Percentiles rank a stretch among this genome's conserved stretches.
phyloP scores from a whole-genome alignment of 495 filamentous ascomycete species.

The Penicillium canescens region DNA sequence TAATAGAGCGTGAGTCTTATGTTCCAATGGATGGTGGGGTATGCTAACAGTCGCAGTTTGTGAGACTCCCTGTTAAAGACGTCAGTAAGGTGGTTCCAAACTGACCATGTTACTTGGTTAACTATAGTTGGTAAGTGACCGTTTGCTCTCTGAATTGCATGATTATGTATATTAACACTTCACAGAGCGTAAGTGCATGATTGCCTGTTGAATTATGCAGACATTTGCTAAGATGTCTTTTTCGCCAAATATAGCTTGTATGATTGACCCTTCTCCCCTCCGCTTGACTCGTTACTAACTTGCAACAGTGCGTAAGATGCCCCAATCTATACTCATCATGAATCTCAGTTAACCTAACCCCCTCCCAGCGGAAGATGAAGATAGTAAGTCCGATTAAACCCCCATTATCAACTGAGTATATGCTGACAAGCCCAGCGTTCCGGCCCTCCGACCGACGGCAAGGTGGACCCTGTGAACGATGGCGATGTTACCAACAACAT shows the following conservation, averaged over 20 bases:
- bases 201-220: not conserved
- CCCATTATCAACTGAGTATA: not conserved
- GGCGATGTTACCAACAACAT: slow-evolving; percentile 17
- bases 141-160: too few species aligned
- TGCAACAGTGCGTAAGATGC: not conserved
- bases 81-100: not conserved
- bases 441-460: slow-evolving; percentile 5
- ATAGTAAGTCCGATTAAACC: not conserved
- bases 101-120: not conserved
- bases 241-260: not conserved
- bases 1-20: not conserved
- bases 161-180: not conserved
- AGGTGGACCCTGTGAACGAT: slow-evolving; percentile 12
- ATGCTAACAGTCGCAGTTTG: slow-evolving; percentile 1
- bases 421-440: slow-evolving; percentile 8
- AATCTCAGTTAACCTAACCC: too few species aligned
- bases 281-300: not conserved
- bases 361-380: not conserved
- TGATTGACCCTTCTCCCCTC: not conserved
- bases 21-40: not conserved
- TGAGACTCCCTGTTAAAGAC: not conserved
- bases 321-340: not conserved
- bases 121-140: not conserved
- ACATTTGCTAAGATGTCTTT: not conserved
- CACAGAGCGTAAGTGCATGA: not conserved